Conservation (phyloP, 2,329 filamentous ascomycete genomes). For the Colletotrichum graminicola region DNA sequence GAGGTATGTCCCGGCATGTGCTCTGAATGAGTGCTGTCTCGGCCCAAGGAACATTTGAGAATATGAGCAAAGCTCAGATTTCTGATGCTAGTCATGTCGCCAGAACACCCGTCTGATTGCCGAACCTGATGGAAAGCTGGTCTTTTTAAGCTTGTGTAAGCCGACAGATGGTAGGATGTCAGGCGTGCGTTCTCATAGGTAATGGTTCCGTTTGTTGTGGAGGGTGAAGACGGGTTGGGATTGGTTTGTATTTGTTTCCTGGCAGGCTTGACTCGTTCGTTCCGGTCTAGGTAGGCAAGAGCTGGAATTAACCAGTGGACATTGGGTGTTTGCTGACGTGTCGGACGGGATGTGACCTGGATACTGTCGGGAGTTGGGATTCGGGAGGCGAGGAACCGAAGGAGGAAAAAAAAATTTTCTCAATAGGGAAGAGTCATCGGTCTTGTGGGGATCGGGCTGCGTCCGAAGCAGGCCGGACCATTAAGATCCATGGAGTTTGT, state of each 20-base stretch:
- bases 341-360: conserved; percentile 11
- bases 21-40: conserved; percentile 1
- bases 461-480: conserved; percentile 12
- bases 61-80: conserved; percentile 26
- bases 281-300: conserved; percentile 11
- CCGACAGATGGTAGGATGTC: conserved; percentile 19
- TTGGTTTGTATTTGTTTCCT: conserved; percentile 21
- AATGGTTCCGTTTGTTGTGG: conserved; percentile 24
- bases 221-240: conserved; percentile 31
- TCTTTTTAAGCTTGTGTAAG: conserved; percentile 23
- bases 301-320: conserved; percentile 9
- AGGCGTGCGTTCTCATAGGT: conserved; percentile 2
- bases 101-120: conserved; percentile 26
- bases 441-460: conserved; percentile 16
- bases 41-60: conserved; percentile 6
- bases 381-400: conserved; percentile 1
- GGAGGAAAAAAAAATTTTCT: conserved; percentile 25
- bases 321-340: conserved; percentile 11
- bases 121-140: conserved; percentile 30
- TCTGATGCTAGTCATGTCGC: conserved; percentile 27
- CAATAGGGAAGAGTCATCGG: conserved; percentile 6
- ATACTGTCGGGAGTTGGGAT: neutral
- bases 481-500: conserved; percentile 6
- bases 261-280: conserved; percentile 35
- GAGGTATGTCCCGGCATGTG: conserved; percentile 34